phyloP scores from a whole-genome alignment of 352 stramenopile genomes.

The Phytophthora pini region DNA sequence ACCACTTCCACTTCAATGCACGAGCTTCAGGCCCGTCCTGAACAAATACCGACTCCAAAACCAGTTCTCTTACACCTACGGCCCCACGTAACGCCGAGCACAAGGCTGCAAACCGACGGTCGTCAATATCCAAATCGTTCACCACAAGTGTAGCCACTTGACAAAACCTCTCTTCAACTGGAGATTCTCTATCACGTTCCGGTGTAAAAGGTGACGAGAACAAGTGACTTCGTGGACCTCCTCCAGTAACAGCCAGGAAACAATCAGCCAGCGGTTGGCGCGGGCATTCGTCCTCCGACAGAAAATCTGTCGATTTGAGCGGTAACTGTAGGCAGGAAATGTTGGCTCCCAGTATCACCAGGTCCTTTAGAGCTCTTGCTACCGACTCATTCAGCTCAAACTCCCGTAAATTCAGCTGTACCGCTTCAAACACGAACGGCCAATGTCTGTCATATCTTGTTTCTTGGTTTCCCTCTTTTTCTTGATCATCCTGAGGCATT shows the following conservation, averaged over 20 bases:
- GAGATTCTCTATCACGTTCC: conserved; percentile 1
- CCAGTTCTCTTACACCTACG: conserved; percentile 18
- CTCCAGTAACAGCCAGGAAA: conserved; percentile 25
- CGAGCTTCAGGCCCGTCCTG: conserved; percentile 19
- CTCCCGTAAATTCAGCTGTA: conserved; percentile 46
- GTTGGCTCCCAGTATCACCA: conserved; percentile 29
- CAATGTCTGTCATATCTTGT: background rate
- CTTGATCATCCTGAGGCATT: background rate
- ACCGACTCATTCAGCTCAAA: conserved; percentile 46
- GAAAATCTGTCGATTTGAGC: conserved; percentile 40
- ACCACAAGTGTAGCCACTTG: conserved; percentile 28
- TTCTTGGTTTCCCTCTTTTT: conserved; percentile 6
- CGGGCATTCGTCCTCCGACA: conserved; percentile 40
- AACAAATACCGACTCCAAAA: conserved; percentile 30
- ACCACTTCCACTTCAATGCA: conserved; percentile 38
- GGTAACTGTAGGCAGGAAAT: conserved; percentile 41
- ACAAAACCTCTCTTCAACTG: background rate
- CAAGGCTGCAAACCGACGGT: conserved; percentile 35
- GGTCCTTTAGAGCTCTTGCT: conserved; percentile 23
- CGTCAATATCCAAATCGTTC: conserved; percentile 34
- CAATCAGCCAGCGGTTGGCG: conserved; percentile 38
- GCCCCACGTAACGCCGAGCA: conserved; percentile 29
- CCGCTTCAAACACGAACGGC: conserved; percentile 37
- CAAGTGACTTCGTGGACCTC: conserved; percentile 8
- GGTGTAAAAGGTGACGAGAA: conserved; percentile 12